Conservation (phyloP, 352 stramenopile species). For the Phytophthora palmivora region DNA sequence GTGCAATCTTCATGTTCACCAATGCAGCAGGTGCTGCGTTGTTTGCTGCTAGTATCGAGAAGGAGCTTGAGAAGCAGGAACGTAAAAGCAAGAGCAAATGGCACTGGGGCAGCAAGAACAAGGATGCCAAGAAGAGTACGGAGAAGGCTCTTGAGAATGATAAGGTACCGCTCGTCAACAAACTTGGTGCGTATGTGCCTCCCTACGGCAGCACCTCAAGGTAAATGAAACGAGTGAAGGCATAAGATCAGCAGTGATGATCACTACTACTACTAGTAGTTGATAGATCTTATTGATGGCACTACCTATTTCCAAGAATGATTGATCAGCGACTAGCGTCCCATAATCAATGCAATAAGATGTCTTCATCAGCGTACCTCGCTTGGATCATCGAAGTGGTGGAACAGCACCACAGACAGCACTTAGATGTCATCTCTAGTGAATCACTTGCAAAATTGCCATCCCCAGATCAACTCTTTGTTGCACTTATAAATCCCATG, state of each 20-base stretch:
- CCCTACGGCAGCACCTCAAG: slow-evolving; percentile 41
- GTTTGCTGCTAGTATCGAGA: slow-evolving; percentile 64
- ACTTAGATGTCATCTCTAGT: slow-evolving; percentile 1
- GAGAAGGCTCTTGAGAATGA: slow-evolving; percentile 18
- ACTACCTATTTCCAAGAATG: too few relatives aligned
- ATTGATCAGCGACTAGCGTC: too few relatives aligned
- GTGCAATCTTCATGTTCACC: slow-evolving; percentile 64
- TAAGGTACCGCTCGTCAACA: slow-evolving; percentile 42
- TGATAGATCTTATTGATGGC: too few relatives aligned
- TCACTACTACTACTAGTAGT: too few relatives aligned
- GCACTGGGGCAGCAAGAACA: slow-evolving; percentile 23
- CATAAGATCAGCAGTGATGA: too few relatives aligned
- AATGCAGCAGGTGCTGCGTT: slow-evolving; percentile 63
- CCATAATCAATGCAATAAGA: too few relatives aligned
- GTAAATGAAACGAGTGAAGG: slow-evolving; percentile 8
- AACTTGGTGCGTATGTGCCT: slow-evolving; percentile 35
- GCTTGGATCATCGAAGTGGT: too few relatives aligned
- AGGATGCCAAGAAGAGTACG: slow-evolving; percentile 15
- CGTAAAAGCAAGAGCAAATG: slow-evolving; percentile 28
- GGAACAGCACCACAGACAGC: too few relatives aligned
- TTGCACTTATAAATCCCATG: neutral
- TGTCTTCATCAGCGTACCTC: too few relatives aligned
- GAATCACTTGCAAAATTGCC: slow-evolving; percentile 8
- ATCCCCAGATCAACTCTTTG: slow-evolving; percentile 4
- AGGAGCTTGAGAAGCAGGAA: slow-evolving; percentile 38